Base-by-base conservation (phyloP, 371 early-diverging fungal species). In the Fennellomyces sp. region DNA sequence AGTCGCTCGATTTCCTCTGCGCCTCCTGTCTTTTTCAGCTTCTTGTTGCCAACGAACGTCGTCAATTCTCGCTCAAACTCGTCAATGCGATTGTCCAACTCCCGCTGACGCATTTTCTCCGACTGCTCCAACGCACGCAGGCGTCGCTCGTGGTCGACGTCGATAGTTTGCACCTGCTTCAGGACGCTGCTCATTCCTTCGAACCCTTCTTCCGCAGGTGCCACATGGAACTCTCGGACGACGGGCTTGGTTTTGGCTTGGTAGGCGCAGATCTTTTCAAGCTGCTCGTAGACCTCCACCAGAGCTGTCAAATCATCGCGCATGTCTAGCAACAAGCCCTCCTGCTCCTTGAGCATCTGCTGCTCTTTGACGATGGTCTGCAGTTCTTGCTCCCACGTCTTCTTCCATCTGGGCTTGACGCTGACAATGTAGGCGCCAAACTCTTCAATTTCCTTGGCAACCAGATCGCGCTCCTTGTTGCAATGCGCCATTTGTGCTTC, bases 281-380 rank as follows among this genome's bases (percentile, higher is more conserved):
- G 64, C 53, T 89, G 87, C 10, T 73, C 78, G 56, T 88, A 74
- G 0, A 90, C 85, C 51, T 87, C 89, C 6, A 76, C 60, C 19
- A 92, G 57, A 2, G 87, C 82, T 36, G 76, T 69, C 17, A 82
- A 62, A 60, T 93, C 94, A 61, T 90, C 91, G 17, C 80, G 75
- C 63, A 93, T 76, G 60, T 90, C 91, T 25, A 85, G 78, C 39
- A 92, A 56, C 58, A 90, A 60, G 11, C 83, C 84, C 58, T 91
- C 90, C 33, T 90, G 89, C 42, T 93, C 91, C 68, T 91, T 93
- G 56, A 91, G 75, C 50, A 88, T 84, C 62, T 88, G 81, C 65
- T 93, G 93, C 55, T 93, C 93, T 60, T 88, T 87, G 30, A 93
- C 82, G 64, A 93, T 90, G 25, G 82, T 87, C 58, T 93, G 89